Percentiles rank a stretch among this genome's conserved stretches.
Conservation (phyloP, 1,139 yeast genomes). For the Yamadazyma oceani region DNA sequence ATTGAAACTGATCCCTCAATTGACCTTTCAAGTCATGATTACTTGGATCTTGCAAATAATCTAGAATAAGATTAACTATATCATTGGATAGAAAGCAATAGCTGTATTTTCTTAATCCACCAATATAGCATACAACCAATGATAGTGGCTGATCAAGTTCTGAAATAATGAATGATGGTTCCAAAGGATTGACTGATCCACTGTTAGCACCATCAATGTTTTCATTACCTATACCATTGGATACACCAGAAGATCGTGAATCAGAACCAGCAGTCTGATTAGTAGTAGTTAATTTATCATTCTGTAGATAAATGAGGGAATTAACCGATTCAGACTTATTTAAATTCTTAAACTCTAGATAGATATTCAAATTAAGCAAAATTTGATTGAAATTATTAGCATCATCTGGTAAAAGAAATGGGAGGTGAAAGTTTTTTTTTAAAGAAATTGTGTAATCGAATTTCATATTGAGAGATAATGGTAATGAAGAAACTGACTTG, state of each 20-base stretch:
- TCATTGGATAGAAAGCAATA: conserved; percentile 42
- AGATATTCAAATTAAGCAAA: conserved; percentile 36
- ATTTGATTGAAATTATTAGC: conserved; percentile 35
- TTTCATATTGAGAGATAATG: conserved; percentile 11
- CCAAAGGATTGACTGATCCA: conserved; percentile 14
- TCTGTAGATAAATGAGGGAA: conserved; percentile 23
- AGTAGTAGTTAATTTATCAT: conserved; percentile 12
- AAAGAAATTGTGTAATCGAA: conserved; percentile 34
- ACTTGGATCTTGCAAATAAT: conserved; percentile 27
- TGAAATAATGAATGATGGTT: conserved; percentile 37
- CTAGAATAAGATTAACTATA: conserved; percentile 25
- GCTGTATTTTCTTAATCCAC: conserved; percentile 44
- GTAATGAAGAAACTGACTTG: not conserved
- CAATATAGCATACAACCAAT: conserved; percentile 36
- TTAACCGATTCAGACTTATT: conserved; percentile 8
- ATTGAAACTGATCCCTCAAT: conserved; percentile 26
- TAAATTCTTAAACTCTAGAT: conserved; percentile 29
- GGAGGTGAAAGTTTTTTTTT: conserved; percentile 40
- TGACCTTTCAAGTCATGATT: conserved; percentile 19
- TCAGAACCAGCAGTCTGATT: not conserved
- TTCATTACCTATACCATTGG: too few species aligned
- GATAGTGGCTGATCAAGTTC: conserved; percentile 27
- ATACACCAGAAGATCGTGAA: too few species aligned
- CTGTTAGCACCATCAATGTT: too few species aligned
- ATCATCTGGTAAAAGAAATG: conserved; percentile 40